A percentile compares a stretch with the other conserved stretches of the same genome.
Evolutionary conservation across 1,139 yeast species (phyloP).

Genomic region (Diutina pseudorugosa): DNA sequence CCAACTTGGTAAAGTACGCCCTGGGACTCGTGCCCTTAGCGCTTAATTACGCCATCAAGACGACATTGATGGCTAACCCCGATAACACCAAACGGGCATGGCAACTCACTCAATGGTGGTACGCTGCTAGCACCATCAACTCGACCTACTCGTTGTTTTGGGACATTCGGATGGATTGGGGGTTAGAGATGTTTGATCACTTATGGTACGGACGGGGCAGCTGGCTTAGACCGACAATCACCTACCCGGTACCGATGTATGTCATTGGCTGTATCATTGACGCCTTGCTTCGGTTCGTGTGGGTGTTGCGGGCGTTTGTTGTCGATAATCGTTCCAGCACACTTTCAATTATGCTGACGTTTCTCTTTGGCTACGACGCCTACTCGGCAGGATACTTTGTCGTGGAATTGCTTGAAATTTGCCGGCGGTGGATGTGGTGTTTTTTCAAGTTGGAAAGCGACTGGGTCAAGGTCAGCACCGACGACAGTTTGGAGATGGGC

Average conservation of each 20-base stretch:
- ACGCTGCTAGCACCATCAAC: slow-evolving; percentile 41
- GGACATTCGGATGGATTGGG: slow-evolving; percentile 91
- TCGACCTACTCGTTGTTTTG: slow-evolving; percentile 73
- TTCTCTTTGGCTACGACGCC: slow-evolving; percentile 20
- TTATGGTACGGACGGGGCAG: slow-evolving; percentile 10
- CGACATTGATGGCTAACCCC: slow-evolving; percentile 7
- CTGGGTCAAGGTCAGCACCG: slow-evolving; percentile 25
- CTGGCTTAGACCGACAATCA: slow-evolving; percentile 15
- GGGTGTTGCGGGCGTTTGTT: slow-evolving; percentile 49
- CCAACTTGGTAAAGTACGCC: slow-evolving; percentile 64
- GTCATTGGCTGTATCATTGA: slow-evolving; percentile 44
- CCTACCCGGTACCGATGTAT: slow-evolving; percentile 15
- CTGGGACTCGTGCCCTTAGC: slow-evolving; percentile 57
- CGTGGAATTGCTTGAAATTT: slow-evolving; percentile 60
- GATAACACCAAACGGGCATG: slow-evolving; percentile 10
- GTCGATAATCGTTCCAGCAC: slow-evolving; percentile 12
- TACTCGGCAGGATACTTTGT: slow-evolving; percentile 49
- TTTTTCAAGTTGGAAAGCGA: slow-evolving; percentile 76
- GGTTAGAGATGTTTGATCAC: slow-evolving; percentile 33
- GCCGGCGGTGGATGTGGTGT: slow-evolving; percentile 85
- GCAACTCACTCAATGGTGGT: slow-evolving; percentile 31
- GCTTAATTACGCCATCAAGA: slow-evolving; percentile 26
- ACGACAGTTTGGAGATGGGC: not conserved
- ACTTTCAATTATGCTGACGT: slow-evolving; percentile 9
- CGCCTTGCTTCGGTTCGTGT: slow-evolving; percentile 54